Conservation (phyloP, 2,329 filamentous ascomycete species). For the Hawksworthiomyces lignivorus region DNA sequence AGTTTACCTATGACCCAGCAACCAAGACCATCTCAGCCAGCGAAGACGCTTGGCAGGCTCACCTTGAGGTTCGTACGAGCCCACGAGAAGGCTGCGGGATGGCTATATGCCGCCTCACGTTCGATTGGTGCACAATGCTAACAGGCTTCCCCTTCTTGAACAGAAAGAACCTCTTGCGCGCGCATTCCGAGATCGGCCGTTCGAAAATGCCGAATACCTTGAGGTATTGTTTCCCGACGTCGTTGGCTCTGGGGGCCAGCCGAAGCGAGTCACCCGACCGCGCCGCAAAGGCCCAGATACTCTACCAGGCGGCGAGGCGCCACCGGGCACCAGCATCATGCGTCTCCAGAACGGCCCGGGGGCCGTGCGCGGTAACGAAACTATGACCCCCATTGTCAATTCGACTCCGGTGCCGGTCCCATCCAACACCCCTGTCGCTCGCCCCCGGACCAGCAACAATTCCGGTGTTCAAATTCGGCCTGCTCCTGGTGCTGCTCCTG, state of each 20-base stretch:
- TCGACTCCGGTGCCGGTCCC: slow-evolving; percentile 15
- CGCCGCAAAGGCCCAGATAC: slow-evolving; percentile 41
- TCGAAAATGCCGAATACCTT: slow-evolving; percentile 55
- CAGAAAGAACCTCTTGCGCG: slow-evolving; percentile 52
- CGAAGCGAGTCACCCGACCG: slow-evolving; percentile 51
- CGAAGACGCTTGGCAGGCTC: slow-evolving; percentile 49
- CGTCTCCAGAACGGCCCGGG: slow-evolving; percentile 29
- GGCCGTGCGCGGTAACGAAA: not conserved
- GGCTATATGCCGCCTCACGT: too few species aligned
- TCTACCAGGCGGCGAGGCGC: slow-evolving; percentile 33
- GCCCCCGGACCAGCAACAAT: slow-evolving; percentile 9
- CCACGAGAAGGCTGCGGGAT: too few species aligned
- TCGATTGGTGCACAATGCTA: too few species aligned
- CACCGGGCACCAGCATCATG: slow-evolving; percentile 39
- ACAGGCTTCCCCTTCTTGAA: not conserved
- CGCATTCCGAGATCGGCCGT: slow-evolving; percentile 48
- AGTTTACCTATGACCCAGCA: slow-evolving; percentile 46
- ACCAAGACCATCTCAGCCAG: slow-evolving; percentile 45
- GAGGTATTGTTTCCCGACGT: slow-evolving; percentile 54
- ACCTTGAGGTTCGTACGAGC: slow-evolving; percentile 45
- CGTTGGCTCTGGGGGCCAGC: slow-evolving; percentile 50
- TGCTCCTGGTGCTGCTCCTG: too few species aligned
- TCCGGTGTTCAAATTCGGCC: not conserved
- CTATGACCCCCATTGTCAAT: slow-evolving; percentile 16
- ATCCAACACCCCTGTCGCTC: not conserved